Percentiles rank a stretch among this genome's conserved stretches.
phyloP scores from a whole-genome alignment of 2,329 filamentous ascomycete genomes.

The Monosporascus sp. region DNA sequence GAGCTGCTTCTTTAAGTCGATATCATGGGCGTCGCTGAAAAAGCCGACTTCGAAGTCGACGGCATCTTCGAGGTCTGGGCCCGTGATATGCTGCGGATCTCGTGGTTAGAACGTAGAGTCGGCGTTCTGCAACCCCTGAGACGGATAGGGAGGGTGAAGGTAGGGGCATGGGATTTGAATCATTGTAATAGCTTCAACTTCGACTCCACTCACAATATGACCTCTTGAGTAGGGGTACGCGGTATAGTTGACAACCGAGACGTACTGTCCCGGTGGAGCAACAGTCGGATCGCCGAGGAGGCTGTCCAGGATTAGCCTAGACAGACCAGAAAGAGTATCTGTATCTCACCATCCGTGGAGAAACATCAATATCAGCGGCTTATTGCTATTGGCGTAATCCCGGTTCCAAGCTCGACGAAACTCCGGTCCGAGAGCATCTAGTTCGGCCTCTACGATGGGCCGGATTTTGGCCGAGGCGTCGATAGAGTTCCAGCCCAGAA shows the following conservation, averaged over 20 bases:
- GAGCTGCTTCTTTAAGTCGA: constrained; percentile 50
- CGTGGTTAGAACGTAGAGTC: too few relatives aligned
- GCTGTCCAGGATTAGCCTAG: not conserved
- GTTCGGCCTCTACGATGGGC: constrained; percentile 39
- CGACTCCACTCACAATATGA: not conserved
- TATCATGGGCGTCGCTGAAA: constrained; percentile 38
- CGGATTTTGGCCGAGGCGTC: constrained; percentile 46
- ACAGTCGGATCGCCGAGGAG: not conserved
- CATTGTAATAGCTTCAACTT: too few relatives aligned
- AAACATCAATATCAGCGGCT: not conserved
- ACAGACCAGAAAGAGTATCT: not conserved
- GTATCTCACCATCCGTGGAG: not conserved
- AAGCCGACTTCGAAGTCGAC: constrained; percentile 52
- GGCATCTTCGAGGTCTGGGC: constrained; percentile 27
- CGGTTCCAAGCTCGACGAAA: constrained; percentile 25
- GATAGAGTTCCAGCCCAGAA: constrained; percentile 48
- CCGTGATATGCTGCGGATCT: constrained; percentile 40
- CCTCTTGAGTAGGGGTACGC: not conserved
- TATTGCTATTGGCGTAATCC: not conserved
- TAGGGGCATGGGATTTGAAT: too few relatives aligned
- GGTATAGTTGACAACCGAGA: not conserved
- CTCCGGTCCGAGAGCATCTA: constrained; percentile 41
- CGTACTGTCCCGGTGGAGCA: not conserved
- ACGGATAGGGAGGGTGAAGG: too few relatives aligned
- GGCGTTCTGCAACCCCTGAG: too few relatives aligned